Evolutionary conservation across 2,329 filamentous ascomycete genomes (phyloP), one percentile per base, ranked within the genome.

Genomic region (Fusarium veterinarium): DNA sequence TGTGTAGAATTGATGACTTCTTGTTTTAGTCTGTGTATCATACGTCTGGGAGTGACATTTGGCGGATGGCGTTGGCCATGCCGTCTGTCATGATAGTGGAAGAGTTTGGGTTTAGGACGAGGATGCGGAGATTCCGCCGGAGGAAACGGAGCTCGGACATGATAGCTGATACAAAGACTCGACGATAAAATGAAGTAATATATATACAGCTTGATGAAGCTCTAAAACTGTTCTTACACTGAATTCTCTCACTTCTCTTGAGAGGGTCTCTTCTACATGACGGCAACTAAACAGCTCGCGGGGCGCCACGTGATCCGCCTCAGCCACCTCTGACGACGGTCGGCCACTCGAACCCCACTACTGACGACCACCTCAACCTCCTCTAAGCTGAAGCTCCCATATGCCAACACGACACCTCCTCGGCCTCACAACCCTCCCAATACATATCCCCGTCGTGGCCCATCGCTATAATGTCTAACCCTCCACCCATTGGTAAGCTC

Each of bases 31-130:
- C 5, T 41, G 12, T 33, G 28, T 42, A 35, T 64, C 76, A 66
- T 76, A 78, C 76, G 28, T 77, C 72, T 64, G 75, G 60, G 9
- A 78, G 73, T 35, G 81, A 72, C 72, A 87, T 77, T 59, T 80
- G 77, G 46, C 83, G 80, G 64, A 91, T 84, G 53, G 86, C 83
- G 51, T 81, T 77, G 61, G 86, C 86, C 75, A 95, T 85, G 31
- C 88, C 89, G 11, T 89, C 84, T 16, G 93, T 95, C 93, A 95
- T 95, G 61, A 86, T 84, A 62, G 83, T 76, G 2, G 91, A 94
- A 5, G 92, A 94, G 82, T 96, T 96, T 38, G 93, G 93, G 78
- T 96, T 95, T 76, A 95, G 86, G 68, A 95, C 84, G 44, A 95
- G 86, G 70, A 95, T 90, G 57, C 74, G 75, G 57, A 79, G 60